phyloP scores from a whole-genome alignment of 257 asterid species.

The Capsicum rhomboideum region DNA sequence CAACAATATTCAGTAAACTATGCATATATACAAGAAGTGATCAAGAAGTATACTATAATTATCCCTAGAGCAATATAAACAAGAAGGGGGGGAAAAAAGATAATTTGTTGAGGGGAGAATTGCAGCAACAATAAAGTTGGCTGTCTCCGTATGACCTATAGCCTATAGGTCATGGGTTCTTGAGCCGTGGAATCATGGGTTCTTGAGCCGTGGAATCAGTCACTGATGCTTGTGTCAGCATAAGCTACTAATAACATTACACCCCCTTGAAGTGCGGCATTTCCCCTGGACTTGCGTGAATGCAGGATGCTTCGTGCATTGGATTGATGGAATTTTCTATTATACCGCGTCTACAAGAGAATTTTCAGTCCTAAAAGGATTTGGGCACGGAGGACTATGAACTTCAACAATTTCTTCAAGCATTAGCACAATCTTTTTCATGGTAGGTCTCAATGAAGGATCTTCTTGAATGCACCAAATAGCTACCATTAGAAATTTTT shows the following conservation, averaged over 20 bases:
- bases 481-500: constrained; percentile 29
- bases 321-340: not conserved
- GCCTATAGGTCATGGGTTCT: too few species aligned
- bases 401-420: constrained; percentile 54
- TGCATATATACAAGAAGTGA: not conserved
- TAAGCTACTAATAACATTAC: not conserved
- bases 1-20: not conserved
- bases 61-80: not conserved
- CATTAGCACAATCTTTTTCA: constrained; percentile 42
- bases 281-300: not conserved
- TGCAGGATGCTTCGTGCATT: not conserved
- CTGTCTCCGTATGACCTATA: not conserved
- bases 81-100: too few species aligned
- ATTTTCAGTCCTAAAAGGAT: constrained; percentile 1
- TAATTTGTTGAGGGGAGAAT: not conserved
- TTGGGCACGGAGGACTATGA: constrained; percentile 29
- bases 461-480: constrained; percentile 70
- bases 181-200: too few species aligned
- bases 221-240: not conserved
- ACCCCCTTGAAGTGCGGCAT: not conserved
- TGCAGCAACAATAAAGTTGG: not conserved
- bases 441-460: constrained; percentile 42
- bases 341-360: not conserved
- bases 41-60: not conserved
- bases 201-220: not conserved